A percentile compares a stretch with the other conserved stretches of the same genome.
phyloP scores from a whole-genome alignment of 192 early-diverging fungal genomes.

The Coemansia aciculifera region DNA sequence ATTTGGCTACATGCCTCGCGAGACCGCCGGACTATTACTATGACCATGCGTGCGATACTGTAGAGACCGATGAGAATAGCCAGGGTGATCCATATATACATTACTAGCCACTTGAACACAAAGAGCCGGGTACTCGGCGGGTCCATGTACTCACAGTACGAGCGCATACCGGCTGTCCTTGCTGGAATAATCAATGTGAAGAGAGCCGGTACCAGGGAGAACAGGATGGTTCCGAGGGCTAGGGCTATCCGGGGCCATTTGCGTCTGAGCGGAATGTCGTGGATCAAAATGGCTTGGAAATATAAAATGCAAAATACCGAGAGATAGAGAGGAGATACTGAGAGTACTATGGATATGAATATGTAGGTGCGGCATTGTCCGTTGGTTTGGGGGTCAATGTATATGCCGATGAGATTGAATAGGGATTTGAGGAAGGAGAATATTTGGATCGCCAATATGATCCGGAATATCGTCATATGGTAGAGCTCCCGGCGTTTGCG shows the following conservation, averaged over 20 bases:
- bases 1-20: conserved; percentile 11
- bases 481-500: conserved; percentile 22
- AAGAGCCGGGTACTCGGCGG: conserved; percentile 25
- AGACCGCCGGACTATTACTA: conserved; percentile 6
- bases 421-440: conserved; percentile 17
- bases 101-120: conserved; percentile 44
- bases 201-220: conserved; percentile 22
- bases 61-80: conserved; percentile 15
- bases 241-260: conserved; percentile 6
- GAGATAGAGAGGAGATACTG: conserved; percentile 25
- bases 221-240: not conserved
- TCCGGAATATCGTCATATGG: conserved; percentile 36
- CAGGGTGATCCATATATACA: conserved; percentile 36
- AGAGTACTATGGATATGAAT: conserved; percentile 20
- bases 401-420: conserved; percentile 15
- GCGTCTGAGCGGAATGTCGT: conserved; percentile 14
- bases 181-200: conserved; percentile 30
- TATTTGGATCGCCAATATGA: conserved; percentile 31
- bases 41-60: conserved; percentile 21
- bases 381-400: conserved; percentile 4
- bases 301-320: conserved; percentile 39
- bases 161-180: conserved; percentile 10
- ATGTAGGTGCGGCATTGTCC: conserved; percentile 19
- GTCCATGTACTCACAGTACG: conserved; percentile 24
- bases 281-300: conserved; percentile 35